Evolutionary conservation across 208 protist genomes (phyloP), one percentile per base, ranked within the genome.

Genomic region (Crithidia thermophila): DNA sequence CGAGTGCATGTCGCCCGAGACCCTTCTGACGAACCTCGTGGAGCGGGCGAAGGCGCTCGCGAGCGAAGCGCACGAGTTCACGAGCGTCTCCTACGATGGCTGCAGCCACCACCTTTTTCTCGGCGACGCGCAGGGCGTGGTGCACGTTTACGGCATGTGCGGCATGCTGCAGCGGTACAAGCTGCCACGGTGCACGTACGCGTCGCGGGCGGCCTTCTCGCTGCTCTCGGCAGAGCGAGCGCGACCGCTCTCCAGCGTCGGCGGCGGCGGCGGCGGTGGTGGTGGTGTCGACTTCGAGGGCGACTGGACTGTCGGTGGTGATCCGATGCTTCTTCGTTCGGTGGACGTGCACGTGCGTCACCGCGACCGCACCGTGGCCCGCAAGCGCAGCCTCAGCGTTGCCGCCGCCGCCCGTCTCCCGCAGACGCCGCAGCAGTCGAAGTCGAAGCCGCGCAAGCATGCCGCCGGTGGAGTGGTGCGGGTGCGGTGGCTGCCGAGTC

Each of bases 141-240:
- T 94, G 27, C 73, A 80, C 64, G 56, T 84, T n/a, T 90, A 84
- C 30, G 62, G 70, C 27, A 40, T 87, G 60, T 94, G 88, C 62
- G 18, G 34, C 1, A 31, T 89, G 23, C 67, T 91, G 4, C 83
- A 84, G 39, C 46, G 28, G 23, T 90, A 77, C 62, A 39, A 71
- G 37, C 30, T 91, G 55, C 76, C 62, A 13, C 49, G 25, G 4
- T 82, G 79, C 67, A 45, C 61, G 13, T 79, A 87, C 57, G 47
- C 79, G 36, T 50, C 55, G 2, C 67, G 82, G 2, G 33, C 69
- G 18, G 61, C 69, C 16, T 64, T 75, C 31, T 67, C 61, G 20
- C 69, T 75, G 7, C 53, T 64, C 18, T 39, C 57, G 14, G 3
- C 3, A 1, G 43, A 10, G 30, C 27, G 43, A 6, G 27, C n/a